Evolutionary conservation across 164 flowering plant species (phyloP), one percentile per base, ranked within the genome.

Genomic region (Stephania cephalantha): DNA sequence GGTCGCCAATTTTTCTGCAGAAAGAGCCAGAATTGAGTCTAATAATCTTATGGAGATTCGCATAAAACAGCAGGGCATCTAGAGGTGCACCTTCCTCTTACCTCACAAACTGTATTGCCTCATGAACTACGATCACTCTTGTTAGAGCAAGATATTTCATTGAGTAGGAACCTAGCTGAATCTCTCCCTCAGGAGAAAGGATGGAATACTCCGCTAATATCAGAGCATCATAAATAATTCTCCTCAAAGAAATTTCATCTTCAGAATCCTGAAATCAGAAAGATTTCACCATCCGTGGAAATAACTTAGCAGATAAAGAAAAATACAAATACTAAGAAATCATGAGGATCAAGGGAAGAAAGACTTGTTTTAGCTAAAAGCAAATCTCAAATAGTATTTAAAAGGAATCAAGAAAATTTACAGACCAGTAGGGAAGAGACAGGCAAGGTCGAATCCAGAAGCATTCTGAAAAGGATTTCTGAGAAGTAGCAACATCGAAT

Each of bases 171-270:
- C 85, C 78, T 69, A 71, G 77, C 22, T 77, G 75, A 35, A 35
- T 69, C 53, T 77, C 70, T 71, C 69, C 82, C 66, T 80, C 82
- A 55, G 81, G 74, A 46, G 78, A 78, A 18, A 91, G 89, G 80
- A 86, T 88, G 71, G 90, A 83, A 82, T 87, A 91, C 13, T 92
- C 94, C 46, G 82, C 93, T 78, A 90, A 78, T 74, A 89, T 78
- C 42, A 87, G 84, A 80, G 84, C 89, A 85, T 92, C 97, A 78
- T 83, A 86, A 20, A 89, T 77, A 73, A 87, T 79, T 82, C 84
- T 84, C 74, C 86, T 84, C 68, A 92, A 25, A 61, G 83, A 46
- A 8, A 68, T 72, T 79, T 83, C 90, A 74, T 86, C 86, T 66
- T 85, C 86, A 35, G 86, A 74, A 77, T 78, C 79, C 94, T 91